Conservation (phyloP, 2,329 filamentous ascomycete genomes). For the Hypoxylon sp. region DNA sequence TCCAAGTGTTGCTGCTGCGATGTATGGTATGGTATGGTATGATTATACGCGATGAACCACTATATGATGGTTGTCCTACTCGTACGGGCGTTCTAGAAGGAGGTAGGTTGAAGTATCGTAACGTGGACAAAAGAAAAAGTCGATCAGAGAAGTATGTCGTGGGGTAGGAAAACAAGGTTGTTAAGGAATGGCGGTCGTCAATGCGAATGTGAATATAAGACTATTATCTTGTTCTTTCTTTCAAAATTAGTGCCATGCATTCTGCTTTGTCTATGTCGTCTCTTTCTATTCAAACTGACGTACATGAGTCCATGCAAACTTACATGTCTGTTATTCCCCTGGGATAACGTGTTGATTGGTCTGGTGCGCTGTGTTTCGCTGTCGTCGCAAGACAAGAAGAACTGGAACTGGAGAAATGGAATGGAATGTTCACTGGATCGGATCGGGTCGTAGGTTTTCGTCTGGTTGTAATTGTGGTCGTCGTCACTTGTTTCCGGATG, state of each 20-base stretch:
- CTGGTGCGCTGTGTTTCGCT: too few species aligned
- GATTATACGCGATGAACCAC: constrained; percentile 21
- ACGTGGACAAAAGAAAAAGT: constrained; percentile 27
- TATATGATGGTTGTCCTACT: constrained; percentile 12
- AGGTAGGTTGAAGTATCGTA: constrained; percentile 15
- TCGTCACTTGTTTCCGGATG: constrained; percentile 24
- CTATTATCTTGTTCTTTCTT: constrained; percentile 19
- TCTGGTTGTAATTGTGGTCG: constrained; percentile 20
- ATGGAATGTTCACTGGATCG: constrained; percentile 21
- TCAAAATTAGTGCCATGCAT: constrained; percentile 17
- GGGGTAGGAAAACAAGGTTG: constrained; percentile 7
- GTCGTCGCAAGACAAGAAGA: constrained; percentile 23
- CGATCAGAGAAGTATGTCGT: constrained; percentile 16
- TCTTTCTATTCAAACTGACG: constrained; percentile 9
- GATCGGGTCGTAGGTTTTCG: constrained; percentile 5
- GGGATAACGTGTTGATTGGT: too few species aligned
- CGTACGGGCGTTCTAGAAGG: constrained; percentile 16
- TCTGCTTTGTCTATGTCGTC: constrained; percentile 24
- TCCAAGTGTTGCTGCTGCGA: too few species aligned
- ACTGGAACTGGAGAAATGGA: constrained; percentile 4
- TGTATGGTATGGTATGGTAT: constrained; percentile 1
- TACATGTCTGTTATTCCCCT: constrained; percentile 31
- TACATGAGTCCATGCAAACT: constrained; percentile 13
- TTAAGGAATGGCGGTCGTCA: constrained; percentile 22
- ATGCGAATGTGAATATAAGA: constrained; percentile 12